These are phyloP conservation scores for Lepidium didymum DNA, from an alignment of 345 rosid genomes.

Conservation along the genomic window DNA sequence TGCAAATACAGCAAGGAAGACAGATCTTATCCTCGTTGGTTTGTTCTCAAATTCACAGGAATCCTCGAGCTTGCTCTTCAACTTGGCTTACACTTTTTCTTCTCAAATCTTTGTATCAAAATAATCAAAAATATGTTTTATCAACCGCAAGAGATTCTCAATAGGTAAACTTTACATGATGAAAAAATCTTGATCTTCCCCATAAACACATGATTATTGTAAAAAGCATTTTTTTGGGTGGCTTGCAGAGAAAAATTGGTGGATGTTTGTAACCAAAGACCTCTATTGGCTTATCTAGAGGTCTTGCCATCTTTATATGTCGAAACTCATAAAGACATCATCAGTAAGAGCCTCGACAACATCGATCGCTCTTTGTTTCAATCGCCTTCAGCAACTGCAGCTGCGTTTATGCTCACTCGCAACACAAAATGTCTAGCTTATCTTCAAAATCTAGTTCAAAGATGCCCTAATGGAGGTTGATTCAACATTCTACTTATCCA, in stretches of 20 bases:
- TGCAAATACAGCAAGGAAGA: not conserved
- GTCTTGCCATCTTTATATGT: slow-evolving; percentile 25
- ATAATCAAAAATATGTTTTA: slow-evolving; percentile 17
- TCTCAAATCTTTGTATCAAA: not conserved
- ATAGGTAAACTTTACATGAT: slow-evolving; percentile 12
- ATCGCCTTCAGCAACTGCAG: slow-evolving; percentile 68
- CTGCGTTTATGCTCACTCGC: slow-evolving; percentile 49
- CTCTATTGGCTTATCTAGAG: slow-evolving; percentile 46
- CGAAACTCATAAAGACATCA: slow-evolving; percentile 20
- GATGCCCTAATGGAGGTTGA: slow-evolving; percentile 40
- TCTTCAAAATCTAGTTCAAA: slow-evolving; percentile 38
- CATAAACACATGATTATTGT: too few species aligned
- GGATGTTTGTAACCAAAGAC: slow-evolving; percentile 19
- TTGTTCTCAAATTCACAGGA: slow-evolving; percentile 42
- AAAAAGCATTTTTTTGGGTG: too few species aligned
- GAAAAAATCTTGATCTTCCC: too few species aligned
- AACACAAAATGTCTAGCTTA: slow-evolving; percentile 37
- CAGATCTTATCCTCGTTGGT: slow-evolving; percentile 45
- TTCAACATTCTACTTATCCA: not conserved
- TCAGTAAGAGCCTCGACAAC: slow-evolving; percentile 8
- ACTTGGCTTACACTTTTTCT: slow-evolving; percentile 32
- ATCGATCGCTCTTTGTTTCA: slow-evolving; percentile 50
- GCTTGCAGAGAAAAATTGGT: slow-evolving; percentile 37
- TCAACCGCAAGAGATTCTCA: slow-evolving; percentile 32
- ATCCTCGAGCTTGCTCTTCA: slow-evolving; percentile 40